Evolutionary conservation across 192 early-diverging fungal species (phyloP).

Genomic region (Backusella liffmaniae): DNA sequence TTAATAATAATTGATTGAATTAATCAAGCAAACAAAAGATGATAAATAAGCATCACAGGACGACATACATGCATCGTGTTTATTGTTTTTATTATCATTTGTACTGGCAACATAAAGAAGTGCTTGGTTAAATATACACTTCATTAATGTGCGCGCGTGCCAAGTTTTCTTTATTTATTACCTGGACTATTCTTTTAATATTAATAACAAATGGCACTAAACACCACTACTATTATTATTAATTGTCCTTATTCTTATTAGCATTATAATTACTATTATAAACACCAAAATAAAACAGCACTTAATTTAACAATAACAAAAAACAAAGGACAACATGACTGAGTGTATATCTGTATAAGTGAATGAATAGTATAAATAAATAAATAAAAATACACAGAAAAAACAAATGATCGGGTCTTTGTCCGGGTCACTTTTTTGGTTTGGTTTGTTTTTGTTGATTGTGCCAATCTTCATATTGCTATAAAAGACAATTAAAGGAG

Average conservation of each 20-base stretch:
- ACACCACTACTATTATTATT: background rate
- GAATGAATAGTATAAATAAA: too few relatives aligned
- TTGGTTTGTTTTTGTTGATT: background rate
- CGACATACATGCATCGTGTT: background rate
- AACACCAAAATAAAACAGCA: background rate
- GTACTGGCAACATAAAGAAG: background rate
- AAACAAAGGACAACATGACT: background rate
- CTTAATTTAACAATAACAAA: background rate
- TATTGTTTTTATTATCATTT: background rate
- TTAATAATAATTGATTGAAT: background rate
- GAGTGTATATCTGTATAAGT: too few relatives aligned
- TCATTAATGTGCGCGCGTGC: background rate
- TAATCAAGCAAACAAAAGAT: background rate
- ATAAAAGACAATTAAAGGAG: conserved; percentile 1
- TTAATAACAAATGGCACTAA: background rate
- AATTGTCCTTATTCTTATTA: too few relatives aligned
- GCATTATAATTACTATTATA: background rate
- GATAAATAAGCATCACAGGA: background rate
- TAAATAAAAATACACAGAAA: background rate
- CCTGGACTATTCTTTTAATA: background rate
- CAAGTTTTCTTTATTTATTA: background rate
- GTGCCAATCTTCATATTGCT: background rate
- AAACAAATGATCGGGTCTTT: background rate
- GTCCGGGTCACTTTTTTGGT: background rate
- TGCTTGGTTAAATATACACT: background rate